These are phyloP conservation scores for Lolium perenne DNA, from an alignment of 176 grass and related monocot species.

Conservation along the genomic window DNA sequence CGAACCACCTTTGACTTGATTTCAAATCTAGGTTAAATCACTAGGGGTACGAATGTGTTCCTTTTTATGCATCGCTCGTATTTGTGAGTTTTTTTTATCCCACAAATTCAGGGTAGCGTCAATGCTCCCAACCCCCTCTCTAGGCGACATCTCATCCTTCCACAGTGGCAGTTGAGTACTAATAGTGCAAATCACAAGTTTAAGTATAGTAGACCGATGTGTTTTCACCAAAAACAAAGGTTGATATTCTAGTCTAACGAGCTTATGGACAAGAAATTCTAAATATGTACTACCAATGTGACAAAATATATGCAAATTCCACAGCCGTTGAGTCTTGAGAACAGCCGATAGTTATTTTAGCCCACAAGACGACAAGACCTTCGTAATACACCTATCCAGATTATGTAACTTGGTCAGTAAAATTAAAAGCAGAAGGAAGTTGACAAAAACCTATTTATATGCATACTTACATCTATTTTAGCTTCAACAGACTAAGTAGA, in stretches of 20 bases:
- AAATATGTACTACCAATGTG: constrained; percentile 21
- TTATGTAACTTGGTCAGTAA: not conserved
- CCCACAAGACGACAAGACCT: constrained; percentile 17
- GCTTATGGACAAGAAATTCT: not conserved
- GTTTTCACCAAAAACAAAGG: not conserved
- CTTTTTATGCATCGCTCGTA: no score
- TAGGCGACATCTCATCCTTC: no score
- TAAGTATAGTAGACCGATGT: not conserved
- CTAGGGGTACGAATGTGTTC: no score
- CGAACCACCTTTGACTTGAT: no score
- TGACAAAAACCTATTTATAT: not conserved
- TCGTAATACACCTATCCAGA: constrained; percentile 6
- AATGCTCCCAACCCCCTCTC: no score
- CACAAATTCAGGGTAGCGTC: no score
- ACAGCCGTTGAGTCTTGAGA: not conserved
- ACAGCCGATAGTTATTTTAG: not conserved
- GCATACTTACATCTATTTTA: constrained; percentile 49
- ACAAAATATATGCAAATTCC: constrained; percentile 13
- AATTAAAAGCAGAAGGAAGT: not conserved
- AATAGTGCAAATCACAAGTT: not conserved
- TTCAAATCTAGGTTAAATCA: no score
- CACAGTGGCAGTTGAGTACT: not conserved
- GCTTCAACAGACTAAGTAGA: constrained; percentile 55
- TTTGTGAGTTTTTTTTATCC: no score
- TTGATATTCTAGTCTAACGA: not conserved